Conservation (phyloP, 768 basidiomycete species). For the Piloderma croceum region DNA sequence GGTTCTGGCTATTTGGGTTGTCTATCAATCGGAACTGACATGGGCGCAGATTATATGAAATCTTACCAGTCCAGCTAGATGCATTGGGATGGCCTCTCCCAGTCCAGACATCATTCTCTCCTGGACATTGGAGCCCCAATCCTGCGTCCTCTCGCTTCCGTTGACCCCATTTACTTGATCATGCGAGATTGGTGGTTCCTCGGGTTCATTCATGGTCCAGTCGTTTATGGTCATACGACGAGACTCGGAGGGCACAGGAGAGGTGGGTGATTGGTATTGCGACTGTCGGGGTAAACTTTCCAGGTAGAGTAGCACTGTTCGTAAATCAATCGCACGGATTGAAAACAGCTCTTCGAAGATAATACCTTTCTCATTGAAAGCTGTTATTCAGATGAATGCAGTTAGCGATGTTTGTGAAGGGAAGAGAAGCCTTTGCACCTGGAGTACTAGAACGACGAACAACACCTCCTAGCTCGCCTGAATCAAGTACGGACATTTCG, state of each 20-base stretch:
- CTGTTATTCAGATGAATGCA: conserved; percentile 33
- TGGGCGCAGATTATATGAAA: not conserved
- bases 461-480: no score
- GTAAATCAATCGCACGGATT: conserved; percentile 2
- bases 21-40: conserved; percentile 6
- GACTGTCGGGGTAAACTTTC: conserved; percentile 51
- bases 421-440: conserved; percentile 35
- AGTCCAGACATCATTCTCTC: conserved; percentile 56
- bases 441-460: conserved; percentile 72
- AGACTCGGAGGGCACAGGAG: conserved; percentile 1
- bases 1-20: conserved; percentile 57
- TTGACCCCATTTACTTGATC: conserved; percentile 25
- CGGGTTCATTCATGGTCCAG: conserved; percentile 40
- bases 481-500: no score
- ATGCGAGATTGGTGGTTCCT: conserved; percentile 37
- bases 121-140: conserved; percentile 51
- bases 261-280: conserved; percentile 5
- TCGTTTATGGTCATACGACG: conserved; percentile 21
- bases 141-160: conserved; percentile 40
- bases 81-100: conserved; percentile 24
- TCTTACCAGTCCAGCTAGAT: conserved; percentile 24
- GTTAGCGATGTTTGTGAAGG: conserved; percentile 1
- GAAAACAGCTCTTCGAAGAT: conserved; percentile 1
- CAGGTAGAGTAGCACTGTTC: conserved; percentile 59
- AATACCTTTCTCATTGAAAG: conserved; percentile 71